Conservation (phyloP, 306 rosid species). For the Adenanthera pavonina region DNA sequence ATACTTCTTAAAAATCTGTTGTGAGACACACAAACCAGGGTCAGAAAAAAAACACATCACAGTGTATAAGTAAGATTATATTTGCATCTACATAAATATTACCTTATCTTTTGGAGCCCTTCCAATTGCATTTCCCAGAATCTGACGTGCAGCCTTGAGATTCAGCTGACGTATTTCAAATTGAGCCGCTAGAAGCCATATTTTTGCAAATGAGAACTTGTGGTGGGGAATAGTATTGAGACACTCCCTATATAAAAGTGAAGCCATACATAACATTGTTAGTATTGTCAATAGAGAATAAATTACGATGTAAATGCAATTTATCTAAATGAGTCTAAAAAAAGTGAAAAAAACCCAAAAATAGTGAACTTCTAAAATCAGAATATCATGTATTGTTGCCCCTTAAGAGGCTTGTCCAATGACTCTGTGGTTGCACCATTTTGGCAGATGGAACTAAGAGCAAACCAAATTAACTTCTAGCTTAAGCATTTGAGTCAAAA, state of each 20-base stretch:
- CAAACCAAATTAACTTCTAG: not conserved
- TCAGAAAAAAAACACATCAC: constrained; percentile 25
- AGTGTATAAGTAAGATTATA: constrained; percentile 7
- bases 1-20: constrained; percentile 91
- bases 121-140: constrained; percentile 90
- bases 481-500: not conserved
- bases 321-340: too few relatives aligned
- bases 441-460: constrained; percentile 9
- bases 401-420: not conserved
- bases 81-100: constrained; percentile 18
- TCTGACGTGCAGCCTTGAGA: constrained; percentile 74
- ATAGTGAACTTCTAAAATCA: too few relatives aligned
- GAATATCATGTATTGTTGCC: not conserved
- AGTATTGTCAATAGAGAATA: not conserved
- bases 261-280: constrained; percentile 14
- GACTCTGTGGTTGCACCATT: not conserved
- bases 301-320: too few relatives aligned
- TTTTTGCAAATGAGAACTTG: constrained; percentile 87
- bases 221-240: constrained; percentile 78
- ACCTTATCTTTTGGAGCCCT: constrained; percentile 96
- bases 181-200: constrained; percentile 96
- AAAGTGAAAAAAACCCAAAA: too few relatives aligned
- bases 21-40: constrained; percentile 18
- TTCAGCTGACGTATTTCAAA: constrained; percentile 90
- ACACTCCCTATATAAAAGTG: constrained; percentile 52